Evolutionary conservation across 2,329 filamentous ascomycete genomes (phyloP).

Genomic region (Pyrenophora seminiperda): DNA sequence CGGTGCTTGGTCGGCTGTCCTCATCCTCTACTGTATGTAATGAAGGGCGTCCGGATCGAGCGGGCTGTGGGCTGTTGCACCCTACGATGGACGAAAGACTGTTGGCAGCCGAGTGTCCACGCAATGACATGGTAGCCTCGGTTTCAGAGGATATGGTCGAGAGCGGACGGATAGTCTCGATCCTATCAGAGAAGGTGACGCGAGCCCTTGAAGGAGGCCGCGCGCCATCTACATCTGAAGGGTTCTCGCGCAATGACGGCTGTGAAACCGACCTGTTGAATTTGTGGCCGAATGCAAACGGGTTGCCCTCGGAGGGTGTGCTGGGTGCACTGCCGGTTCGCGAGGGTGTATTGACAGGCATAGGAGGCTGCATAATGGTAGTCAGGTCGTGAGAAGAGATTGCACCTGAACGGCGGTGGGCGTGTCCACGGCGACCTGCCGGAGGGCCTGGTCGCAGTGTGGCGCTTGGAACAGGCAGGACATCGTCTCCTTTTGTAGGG

Average conservation of each 20-base stretch:
- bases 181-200: conserved; percentile 82
- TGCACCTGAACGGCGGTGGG: conserved; percentile 78
- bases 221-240: conserved; percentile 34
- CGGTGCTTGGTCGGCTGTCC: conserved; percentile 65
- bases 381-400: conserved; percentile 84
- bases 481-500: conserved; percentile 68
- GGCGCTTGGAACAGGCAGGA: conserved; percentile 61
- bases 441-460: conserved; percentile 56
- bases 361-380: conserved; percentile 66
- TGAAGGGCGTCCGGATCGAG: conserved; percentile 49
- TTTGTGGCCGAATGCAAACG: conserved; percentile 41
- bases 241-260: conserved; percentile 43
- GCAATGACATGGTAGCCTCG: conserved; percentile 71
- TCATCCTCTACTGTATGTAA: conserved; percentile 52
- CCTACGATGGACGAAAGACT: conserved; percentile 81
- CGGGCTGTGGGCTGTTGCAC: conserved; percentile 54
- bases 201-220: conserved; percentile 61
- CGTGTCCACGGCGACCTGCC: conserved; percentile 68
- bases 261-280: conserved; percentile 48
- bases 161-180: conserved; percentile 82
- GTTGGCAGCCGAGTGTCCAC: conserved; percentile 74
- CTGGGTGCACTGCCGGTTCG: conserved; percentile 67
- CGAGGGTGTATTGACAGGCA: conserved; percentile 46
- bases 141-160: conserved; percentile 86
- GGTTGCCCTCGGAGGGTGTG: conserved; percentile 61